Evolutionary conservation across 202 grass and related monocot genomes (phyloP).

Genomic region (Musa balbisiana): DNA sequence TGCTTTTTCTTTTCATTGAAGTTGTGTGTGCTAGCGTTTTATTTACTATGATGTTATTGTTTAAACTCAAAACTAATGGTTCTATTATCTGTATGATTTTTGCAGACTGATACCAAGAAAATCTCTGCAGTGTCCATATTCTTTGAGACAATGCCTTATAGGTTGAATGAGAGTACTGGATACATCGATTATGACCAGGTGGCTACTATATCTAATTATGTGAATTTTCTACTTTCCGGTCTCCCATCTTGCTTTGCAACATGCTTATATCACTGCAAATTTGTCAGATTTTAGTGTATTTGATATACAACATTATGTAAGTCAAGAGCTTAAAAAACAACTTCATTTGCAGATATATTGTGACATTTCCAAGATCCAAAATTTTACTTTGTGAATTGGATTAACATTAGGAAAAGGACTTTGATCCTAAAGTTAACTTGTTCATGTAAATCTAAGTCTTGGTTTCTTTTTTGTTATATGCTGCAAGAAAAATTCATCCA

Average conservation of each 20-base stretch:
- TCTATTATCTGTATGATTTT: constrained; percentile 24
- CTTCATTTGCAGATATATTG: background rate
- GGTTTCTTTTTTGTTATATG: constrained; percentile 8
- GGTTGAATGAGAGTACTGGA: constrained; percentile 93
- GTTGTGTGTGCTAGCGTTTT: background rate
- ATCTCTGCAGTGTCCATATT: constrained; percentile 97
- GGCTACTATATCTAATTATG: constrained; percentile 10
- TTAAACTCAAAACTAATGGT: background rate
- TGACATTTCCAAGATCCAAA: background rate
- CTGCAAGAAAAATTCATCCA: no score
- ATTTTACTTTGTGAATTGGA: background rate
- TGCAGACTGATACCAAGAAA: constrained; percentile 99
- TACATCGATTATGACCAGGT: constrained; percentile 99
- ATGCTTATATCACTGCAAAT: no score
- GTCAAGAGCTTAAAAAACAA: background rate
- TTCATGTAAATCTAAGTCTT: background rate
- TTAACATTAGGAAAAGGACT: background rate
- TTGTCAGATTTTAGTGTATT: no score
- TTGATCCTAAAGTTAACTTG: background rate
- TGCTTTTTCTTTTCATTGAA: background rate
- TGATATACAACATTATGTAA: no score
- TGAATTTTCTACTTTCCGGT: no score
- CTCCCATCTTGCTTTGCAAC: no score
- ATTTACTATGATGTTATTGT: background rate
- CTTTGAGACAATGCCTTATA: constrained; percentile 99